phyloP scores from a whole-genome alignment of 139 green algal species.

The Chlorella sp. region DNA sequence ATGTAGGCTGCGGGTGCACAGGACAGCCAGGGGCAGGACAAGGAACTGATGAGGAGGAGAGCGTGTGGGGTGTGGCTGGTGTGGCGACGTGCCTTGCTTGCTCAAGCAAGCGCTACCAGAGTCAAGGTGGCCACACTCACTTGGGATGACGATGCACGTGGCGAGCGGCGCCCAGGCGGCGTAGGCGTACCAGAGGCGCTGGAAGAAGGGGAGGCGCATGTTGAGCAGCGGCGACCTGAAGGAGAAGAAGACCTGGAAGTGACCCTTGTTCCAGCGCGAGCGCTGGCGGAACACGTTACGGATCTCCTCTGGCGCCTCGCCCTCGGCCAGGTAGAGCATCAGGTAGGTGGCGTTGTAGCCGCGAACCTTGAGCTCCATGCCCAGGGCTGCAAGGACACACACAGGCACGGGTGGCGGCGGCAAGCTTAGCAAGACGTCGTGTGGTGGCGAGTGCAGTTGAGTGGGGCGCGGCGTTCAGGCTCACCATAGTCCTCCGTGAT shows the following conservation, averaged over 20 bases:
- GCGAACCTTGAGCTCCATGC: constrained; percentile 37
- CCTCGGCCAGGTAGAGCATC: constrained; percentile 18
- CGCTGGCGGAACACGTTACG: constrained; percentile 81
- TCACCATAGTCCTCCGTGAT: background rate
- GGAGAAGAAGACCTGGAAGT: constrained; percentile 50
- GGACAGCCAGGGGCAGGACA: background rate
- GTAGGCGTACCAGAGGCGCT: constrained; percentile 43
- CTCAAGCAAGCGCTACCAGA: no score
- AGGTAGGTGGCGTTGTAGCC: constrained; percentile 21
- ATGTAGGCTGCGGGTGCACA: background rate
- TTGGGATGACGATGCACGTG: background rate
- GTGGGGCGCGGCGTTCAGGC: no score
- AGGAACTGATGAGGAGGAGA: no score
- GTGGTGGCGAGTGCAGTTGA: no score
- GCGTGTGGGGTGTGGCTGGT: no score
- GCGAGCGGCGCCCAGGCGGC: constrained; percentile 28
- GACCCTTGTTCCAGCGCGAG: constrained; percentile 78
- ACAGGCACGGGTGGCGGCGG: background rate
- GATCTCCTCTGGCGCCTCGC: constrained; percentile 69
- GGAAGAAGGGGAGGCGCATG: constrained; percentile 28
- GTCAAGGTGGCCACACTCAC: no score
- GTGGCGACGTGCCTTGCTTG: no score
- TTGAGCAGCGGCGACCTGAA: constrained; percentile 32
- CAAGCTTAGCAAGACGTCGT: background rate
- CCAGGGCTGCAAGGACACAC: constrained; percentile 19